Conservation (phyloP, 805 yeast species). For the Metschnikowia continentalis region DNA sequence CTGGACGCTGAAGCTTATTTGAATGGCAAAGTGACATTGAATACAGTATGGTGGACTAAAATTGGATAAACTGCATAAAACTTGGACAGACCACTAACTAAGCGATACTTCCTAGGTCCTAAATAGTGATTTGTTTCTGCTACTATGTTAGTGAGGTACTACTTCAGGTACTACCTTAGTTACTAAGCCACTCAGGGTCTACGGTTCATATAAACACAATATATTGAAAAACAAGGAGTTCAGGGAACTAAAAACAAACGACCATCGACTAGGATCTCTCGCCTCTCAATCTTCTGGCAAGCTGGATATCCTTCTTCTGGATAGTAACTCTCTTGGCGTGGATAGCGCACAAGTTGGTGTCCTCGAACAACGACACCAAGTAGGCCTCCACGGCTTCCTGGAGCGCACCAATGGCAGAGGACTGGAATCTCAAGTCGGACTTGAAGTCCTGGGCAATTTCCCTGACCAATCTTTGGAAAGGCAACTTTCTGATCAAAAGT, state of each 20-base stretch:
- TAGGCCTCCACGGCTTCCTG: conserved; percentile 47
- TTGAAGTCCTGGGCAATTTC: conserved; percentile 46
- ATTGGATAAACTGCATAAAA: not conserved
- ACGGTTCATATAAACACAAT: not conserved
- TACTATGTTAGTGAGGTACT: no score
- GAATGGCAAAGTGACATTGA: no score
- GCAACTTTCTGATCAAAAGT: conserved; percentile 43
- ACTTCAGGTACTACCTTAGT: no score
- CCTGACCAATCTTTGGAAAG: conserved; percentile 46
- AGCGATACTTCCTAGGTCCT: no score
- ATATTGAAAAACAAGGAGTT: not conserved
- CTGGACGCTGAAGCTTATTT: no score
- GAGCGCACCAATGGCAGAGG: conserved; percentile 44
- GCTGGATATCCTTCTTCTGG: conserved; percentile 46
- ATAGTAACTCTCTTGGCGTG: conserved; percentile 37
- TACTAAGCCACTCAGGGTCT: not conserved
- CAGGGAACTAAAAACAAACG: not conserved
- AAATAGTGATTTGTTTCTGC: no score
- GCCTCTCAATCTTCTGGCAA: conserved; percentile 47
- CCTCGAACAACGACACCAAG: conserved; percentile 44
- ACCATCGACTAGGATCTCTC: conserved; percentile 31
- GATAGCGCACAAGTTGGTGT: conserved; percentile 45
- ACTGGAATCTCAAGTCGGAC: conserved; percentile 44
- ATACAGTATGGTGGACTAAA: no score
- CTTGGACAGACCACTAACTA: not conserved